Evolutionary conservation across 805 yeast species (phyloP).

Genomic region (Yarrowia deformans): DNA sequence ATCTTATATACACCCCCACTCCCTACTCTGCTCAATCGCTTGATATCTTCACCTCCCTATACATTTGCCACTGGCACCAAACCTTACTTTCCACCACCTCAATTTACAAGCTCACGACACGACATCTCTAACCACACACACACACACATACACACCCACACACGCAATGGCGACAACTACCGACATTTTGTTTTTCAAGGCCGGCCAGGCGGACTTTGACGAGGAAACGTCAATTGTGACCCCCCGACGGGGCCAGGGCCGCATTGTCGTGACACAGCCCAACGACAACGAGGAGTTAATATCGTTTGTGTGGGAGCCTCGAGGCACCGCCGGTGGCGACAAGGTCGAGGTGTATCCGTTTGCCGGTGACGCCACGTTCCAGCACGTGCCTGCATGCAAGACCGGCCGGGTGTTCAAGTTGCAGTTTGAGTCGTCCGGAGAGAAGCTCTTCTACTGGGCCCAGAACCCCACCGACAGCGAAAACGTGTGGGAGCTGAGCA

Average conservation of each 20-base stretch:
- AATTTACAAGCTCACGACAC: background rate
- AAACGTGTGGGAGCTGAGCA: slow-evolving; percentile 61
- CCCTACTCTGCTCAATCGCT: background rate
- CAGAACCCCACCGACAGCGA: slow-evolving; percentile 74
- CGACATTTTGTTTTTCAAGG: slow-evolving; percentile 60
- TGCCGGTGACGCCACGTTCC: slow-evolving; percentile 87
- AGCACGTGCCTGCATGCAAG: slow-evolving; percentile 68
- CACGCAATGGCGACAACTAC: slow-evolving; percentile 38
- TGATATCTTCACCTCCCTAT: background rate
- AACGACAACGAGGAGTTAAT: slow-evolving; percentile 76
- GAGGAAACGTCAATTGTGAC: slow-evolving; percentile 65
- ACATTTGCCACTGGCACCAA: background rate
- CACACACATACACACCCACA: background rate
- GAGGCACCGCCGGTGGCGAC: slow-evolving; percentile 56
- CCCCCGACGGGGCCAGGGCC: slow-evolving; percentile 76
- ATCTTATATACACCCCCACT: background rate
- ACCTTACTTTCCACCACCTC: slow-evolving; percentile 7
- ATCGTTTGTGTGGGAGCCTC: slow-evolving; percentile 76
- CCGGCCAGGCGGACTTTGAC: slow-evolving; percentile 76
- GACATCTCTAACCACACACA: background rate
- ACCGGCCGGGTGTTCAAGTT: slow-evolving; percentile 81
- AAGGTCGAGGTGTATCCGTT: slow-evolving; percentile 67
- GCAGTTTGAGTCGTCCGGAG: slow-evolving; percentile 68
- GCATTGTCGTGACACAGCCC: slow-evolving; percentile 64
- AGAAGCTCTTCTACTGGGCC: slow-evolving; percentile 68